These are phyloP conservation scores for Biscogniauxia marginata DNA, from an alignment of 2,329 filamentous ascomycete species.

Conservation along the genomic window DNA sequence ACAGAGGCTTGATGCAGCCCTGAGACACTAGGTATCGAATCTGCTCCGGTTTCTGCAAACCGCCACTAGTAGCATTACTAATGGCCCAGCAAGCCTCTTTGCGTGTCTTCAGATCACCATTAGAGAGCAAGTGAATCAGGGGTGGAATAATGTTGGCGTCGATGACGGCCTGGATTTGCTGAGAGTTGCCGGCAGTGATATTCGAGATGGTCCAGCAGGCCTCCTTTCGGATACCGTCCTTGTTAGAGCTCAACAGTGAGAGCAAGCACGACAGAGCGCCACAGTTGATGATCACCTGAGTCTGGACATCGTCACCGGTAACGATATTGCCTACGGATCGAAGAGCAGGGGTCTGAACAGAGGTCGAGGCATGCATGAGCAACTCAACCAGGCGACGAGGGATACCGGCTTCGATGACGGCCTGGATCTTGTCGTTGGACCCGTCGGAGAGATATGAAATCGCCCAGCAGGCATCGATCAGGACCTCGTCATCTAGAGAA, in stretches of 20 bases:
- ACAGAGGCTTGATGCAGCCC: conserved; percentile 96
- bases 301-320: conserved; percentile 97
- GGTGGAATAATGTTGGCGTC: conserved; percentile 97
- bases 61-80: conserved; percentile 95
- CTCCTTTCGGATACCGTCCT: conserved; percentile 98
- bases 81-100: conserved; percentile 99
- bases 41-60: conserved; percentile 97
- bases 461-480: conserved; percentile 99
- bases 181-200: conserved; percentile 96
- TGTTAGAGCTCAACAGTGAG: conserved; percentile 90
- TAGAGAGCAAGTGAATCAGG: conserved; percentile 90
- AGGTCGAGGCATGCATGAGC: conserved; percentile 96
- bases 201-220: conserved; percentile 99
- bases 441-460: conserved; percentile 98
- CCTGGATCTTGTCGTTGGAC: conserved; percentile 98
- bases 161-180: conserved; percentile 94
- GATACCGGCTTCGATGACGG: conserved; percentile 97
- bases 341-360: conserved; percentile 94
- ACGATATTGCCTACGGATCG: conserved; percentile 98
- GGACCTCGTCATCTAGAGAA: conserved; percentile 94
- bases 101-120: conserved; percentile 97
- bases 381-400: conserved; percentile 94
- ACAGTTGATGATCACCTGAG: conserved; percentile 99
- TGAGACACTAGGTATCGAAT: conserved; percentile 91
- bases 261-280: conserved; percentile 89